Base-by-base conservation (phyloP, 1,284 basidiomycete species). In the Ustilago cynodontis region DNA sequence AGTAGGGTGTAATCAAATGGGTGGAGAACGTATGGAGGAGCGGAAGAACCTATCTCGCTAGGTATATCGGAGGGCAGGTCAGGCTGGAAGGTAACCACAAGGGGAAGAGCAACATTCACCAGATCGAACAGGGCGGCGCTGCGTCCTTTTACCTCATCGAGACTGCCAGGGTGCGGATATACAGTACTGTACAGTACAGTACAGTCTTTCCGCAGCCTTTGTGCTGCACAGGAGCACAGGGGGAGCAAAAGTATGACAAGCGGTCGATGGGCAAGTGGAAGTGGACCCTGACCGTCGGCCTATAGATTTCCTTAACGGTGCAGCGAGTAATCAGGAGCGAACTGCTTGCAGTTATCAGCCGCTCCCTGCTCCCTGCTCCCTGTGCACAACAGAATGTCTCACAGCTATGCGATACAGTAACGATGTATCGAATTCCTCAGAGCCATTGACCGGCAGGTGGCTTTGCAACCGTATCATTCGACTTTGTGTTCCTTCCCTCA, bases 381-480 rank as follows among this genome's bases (percentile, higher is more conserved):
- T 13, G 8, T 14, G 24, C 14, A 49, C 24, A 28, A 7, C 8
- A 43, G 41, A n/a, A 10, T 43, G 41, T 43, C 29, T 29, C 28
- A 31, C 14, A 16, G 29, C 28, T 5, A 11, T 39, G 29, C 28
- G 2, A 11, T 39, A 10, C 33, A 16, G n/a, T 14, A 59, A 35
- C 45, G 29, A 29, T 18, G 16, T 3, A 3, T 16, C n/a, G 41
- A 20, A 49, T 49, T 49, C 47, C 47, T 49, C 47, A 28, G 24
- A 16, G 20, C 13, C 58, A 39, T 59, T 51, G 33, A 39, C 47
- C 58, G 58, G 58, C 58, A 59, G 54, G 58, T 43, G 47, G 22
- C 47, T 49, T 49, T 26, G 39, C 28, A 29, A 20, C 39, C 11
- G 39, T 35, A 59, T 59, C 58, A 39, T 59, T 51, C 58, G 47